Evolutionary conservation across 257 asterid genomes (phyloP), one percentile per base, ranked within the genome.

Genomic region (Lithospermum erythrorhizon): DNA sequence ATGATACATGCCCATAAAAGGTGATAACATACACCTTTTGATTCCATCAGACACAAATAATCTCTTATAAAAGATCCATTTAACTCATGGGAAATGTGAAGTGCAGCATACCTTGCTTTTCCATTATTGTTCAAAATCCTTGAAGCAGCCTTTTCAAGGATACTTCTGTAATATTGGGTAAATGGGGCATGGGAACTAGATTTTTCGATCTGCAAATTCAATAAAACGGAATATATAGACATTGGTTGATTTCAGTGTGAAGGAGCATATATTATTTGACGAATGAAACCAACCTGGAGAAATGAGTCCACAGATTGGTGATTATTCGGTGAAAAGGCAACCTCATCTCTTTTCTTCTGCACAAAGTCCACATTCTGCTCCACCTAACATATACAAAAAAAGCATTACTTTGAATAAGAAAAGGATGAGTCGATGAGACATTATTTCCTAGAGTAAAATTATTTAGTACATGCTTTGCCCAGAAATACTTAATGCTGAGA

Each of bases 291-390:
- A 68, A 89, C 97, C 99, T 83, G 96, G 72, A 93, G 95, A 80
- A 93, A 93, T 55, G 82, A 72, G 67, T 89, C 96, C 37, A 63
- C 96, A 2, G 86, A 80, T 75, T 81, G 83, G 66, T 86, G 91
- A 68, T 93, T 95, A 49, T 79, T 81, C 9, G 99, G 99, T 32
- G 97, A 93, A 79, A 81, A 86, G 61, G 95, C 61, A 24, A 78
- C 87, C 57, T 89, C 99, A 5, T 82, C 91, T 83, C 97, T 89
- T 81, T 80, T 89, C 74, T 68, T 86, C 83, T 86, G 96, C 73
- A 89, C 87, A 66, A 81, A 79, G 41, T 76, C 83, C 56, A 80
- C 91, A 78, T 86, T 89, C 68, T 75, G 84, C 79, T 93, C 96
- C 72, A 89, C 88, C 97, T 86, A 80, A 72, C 69, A 61, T 19